Evolutionary conservation across 768 basidiomycete genomes (phyloP).

Genomic region (Rubroboletus satanas): DNA sequence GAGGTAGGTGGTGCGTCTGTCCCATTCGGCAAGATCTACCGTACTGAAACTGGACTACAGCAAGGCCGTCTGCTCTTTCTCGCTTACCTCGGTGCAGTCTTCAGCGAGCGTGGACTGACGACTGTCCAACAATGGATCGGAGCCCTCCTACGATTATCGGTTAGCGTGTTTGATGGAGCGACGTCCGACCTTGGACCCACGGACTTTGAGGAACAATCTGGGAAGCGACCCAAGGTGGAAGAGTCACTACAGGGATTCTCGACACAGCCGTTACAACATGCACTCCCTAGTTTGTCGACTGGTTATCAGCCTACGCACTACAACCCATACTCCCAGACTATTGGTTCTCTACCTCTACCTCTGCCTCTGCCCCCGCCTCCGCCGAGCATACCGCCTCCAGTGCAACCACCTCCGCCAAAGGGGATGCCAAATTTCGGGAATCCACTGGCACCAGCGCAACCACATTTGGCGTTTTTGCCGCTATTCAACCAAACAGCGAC

Average conservation of each 20-base stretch:
- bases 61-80: constrained; percentile 57
- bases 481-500: constrained; percentile 71
- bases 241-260: constrained; percentile 32
- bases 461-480: constrained; percentile 60
- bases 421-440: constrained; percentile 39
- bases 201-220: constrained; percentile 27
- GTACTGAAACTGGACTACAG: constrained; percentile 33
- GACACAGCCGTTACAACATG: constrained; percentile 23
- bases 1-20: constrained; percentile 36
- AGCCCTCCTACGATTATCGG: constrained; percentile 32
- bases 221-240: constrained; percentile 30
- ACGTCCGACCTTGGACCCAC: constrained; percentile 18
- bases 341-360: constrained; percentile 10
- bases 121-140: constrained; percentile 57
- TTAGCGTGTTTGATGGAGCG: constrained; percentile 15
- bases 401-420: constrained; percentile 36
- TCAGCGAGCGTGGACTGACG: constrained; percentile 48
- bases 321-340: constrained; percentile 26
- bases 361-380: constrained; percentile 23
- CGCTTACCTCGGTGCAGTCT: constrained; percentile 67
- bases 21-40: constrained; percentile 8
- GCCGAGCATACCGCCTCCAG: constrained; percentile 30
- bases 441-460: constrained; percentile 62
- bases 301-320: constrained; percentile 27
- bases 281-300: constrained; percentile 10